Conservation (phyloP, 2,329 filamentous ascomycete species). For the Fusarium denticulatum region DNA sequence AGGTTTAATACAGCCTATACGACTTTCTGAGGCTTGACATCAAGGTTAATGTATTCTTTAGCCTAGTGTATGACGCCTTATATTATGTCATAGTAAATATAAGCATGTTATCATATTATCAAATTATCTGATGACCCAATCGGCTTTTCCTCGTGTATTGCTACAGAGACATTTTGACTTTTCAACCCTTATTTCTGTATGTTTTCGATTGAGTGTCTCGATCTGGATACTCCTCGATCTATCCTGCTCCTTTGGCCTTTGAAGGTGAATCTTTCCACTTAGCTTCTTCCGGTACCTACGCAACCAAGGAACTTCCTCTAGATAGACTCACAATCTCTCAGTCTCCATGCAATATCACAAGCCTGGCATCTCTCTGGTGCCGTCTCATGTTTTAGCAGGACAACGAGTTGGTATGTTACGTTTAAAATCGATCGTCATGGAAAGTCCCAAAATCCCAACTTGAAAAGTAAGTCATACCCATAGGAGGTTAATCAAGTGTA, state of each 20-base stretch:
- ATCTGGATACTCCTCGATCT: not conserved
- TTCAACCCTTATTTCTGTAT: not conserved
- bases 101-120: too few species aligned
- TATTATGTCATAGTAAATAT: too few species aligned
- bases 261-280: fast-evolving
- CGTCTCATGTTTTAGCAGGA: not conserved
- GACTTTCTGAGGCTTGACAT: too few species aligned
- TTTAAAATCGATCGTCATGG: not conserved
- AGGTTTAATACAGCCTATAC: too few species aligned
- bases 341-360: not conserved
- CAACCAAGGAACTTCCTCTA: not conserved
- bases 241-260: not conserved
- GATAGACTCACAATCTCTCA: not conserved
- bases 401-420: not conserved
- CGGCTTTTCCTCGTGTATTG: too few species aligned
- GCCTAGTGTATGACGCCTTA: too few species aligned
- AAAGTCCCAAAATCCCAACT: not conserved
- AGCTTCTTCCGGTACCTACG: not conserved
- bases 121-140: too few species aligned
- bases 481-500: not conserved
- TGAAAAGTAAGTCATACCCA: not conserved
- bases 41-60: too few species aligned
- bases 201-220: too few species aligned
- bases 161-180: too few species aligned
- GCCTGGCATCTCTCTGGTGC: not conserved